Evolutionary conservation across 352 stramenopile species (phyloP), one percentile per base, ranked within the genome.

Genomic region (Pythium apleroticum): DNA sequence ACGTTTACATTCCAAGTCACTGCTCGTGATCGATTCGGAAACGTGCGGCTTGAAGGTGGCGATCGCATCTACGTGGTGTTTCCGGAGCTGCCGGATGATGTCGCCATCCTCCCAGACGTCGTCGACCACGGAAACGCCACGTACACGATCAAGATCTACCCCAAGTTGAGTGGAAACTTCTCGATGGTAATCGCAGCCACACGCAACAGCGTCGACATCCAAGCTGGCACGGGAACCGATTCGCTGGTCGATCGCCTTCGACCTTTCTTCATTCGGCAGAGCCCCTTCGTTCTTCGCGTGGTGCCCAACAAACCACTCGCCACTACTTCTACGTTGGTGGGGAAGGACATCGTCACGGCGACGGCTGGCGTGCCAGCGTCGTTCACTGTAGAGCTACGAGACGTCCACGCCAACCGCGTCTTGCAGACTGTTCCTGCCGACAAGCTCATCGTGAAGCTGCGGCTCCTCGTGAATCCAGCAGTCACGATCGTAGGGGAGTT

Each of bases 181-280:
- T 61, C 65, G 7, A 67, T 72, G 65, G 59, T 67, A 6, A 30
- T 72, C 12, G 65, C 65, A 0, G 59, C 58, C 39, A 64, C 65
- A 11, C 45, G 46, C 10, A 30, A 28, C 11, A 61, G 53, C 19
- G 57, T 63, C 20, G 52, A 66, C 9, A 60, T 63, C 33, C 35
- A 60, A 35, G 28, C 48, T 1, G 56, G 49, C 10, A 61, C 46
- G 2, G 65, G 54, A 31, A 60, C 49, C 0, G 59, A 55, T 3
- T 60, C 59, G 12, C 65, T 67, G 3, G 12, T 72, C 4, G 49
- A 65, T 4, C 52, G 59, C 14, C 59, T 72, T 17, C 43, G 39
- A 12, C 59, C 65, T 1, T 67, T 52, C 15, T 19, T 66, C 6
- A 72, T 72, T 46, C 58, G 56, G 12, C 48, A 65, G 19, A 72